Percentiles rank a stretch among this genome's conserved stretches.
Evolutionary conservation across 176 grass and related monocot genomes (phyloP).

Genomic region (Urochloa ruziziensis): DNA sequence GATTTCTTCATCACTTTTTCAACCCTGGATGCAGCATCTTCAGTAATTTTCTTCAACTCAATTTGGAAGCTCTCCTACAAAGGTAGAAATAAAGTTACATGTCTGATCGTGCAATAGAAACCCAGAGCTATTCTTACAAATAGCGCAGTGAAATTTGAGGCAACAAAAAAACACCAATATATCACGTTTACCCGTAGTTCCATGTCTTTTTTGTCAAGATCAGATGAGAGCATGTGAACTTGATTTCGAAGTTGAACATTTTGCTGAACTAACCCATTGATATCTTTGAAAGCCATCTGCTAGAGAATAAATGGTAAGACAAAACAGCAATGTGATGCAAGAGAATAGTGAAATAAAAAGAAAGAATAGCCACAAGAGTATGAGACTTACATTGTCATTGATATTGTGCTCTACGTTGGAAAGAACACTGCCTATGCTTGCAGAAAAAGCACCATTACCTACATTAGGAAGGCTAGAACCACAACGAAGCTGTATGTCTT

Average conservation of each 20-base stretch:
- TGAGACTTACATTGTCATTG: conserved; percentile 41
- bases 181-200: conserved; percentile 62
- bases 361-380: conserved; percentile 13
- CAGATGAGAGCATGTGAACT: conserved; percentile 66
- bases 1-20: conserved; percentile 90
- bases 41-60: conserved; percentile 70
- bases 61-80: conserved; percentile 80
- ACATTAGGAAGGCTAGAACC: conserved; percentile 48
- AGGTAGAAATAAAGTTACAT: conserved; percentile 2
- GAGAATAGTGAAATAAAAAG: neutral
- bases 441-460: conserved; percentile 35
- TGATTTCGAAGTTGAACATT: conserved; percentile 84
- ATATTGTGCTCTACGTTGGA: conserved; percentile 20
- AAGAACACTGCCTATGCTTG: conserved; percentile 25
- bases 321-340: neutral
- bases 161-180: neutral
- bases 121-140: neutral
- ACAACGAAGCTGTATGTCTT: conserved; percentile 93
- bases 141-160: neutral
- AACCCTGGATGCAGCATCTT: conserved; percentile 62
- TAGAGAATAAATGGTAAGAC: conserved; percentile 29
- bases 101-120: neutral
- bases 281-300: conserved; percentile 91
- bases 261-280: conserved; percentile 80
- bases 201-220: conserved; percentile 72